Evolutionary conservation across 208 protist genomes (phyloP), one percentile per base, ranked within the genome.

Genomic region (Histomonas meleagridis): DNA sequence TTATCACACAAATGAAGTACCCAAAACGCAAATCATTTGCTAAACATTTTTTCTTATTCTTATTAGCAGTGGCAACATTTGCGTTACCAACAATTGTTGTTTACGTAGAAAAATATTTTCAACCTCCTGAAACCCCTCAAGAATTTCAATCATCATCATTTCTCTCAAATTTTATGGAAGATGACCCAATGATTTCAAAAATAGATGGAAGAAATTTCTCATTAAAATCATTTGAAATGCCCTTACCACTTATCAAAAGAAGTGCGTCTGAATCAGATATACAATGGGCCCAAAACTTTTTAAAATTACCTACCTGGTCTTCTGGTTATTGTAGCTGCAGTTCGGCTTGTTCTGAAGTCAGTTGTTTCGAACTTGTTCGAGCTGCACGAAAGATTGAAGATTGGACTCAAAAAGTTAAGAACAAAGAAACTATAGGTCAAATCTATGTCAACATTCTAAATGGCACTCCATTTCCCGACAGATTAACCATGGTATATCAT

Each of bases 401-500:
- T 38, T 86, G 55, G 26, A 26, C 32, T 40, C 14, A 51, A 2
- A 1, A 38, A 32, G 23, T 18, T 9, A 32, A 35, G 28, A 51
- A 12, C 3, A 28, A 46, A 55, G 3, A n/a, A 16, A n/a, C 46
- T 7, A 51, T 32, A 51, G 46, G 46, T 16, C 10, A 86, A 43
- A 28, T 86, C 38, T 49, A 86, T 86, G 46, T 86, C 38, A 32
- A 86, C n/a, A 46, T 48, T 57, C 7, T 18, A 16, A 12, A 43
- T 38, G 18, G 55, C 38, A 60, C 18, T 32, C 46, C 40, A 51
- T 49, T 86, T 32, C 26, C 76, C 26, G 76, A 86, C 55, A 32
- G 76, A 55, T 32, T 86, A 18, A 55, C 76, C 51, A 86, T 86
- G 76, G 46, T 86, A 18, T 86, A 86, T 38, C 76, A 86, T n/a